Conservation (phyloP, 495 filamentous ascomycete species). For the Aspergillus panamensis region DNA sequence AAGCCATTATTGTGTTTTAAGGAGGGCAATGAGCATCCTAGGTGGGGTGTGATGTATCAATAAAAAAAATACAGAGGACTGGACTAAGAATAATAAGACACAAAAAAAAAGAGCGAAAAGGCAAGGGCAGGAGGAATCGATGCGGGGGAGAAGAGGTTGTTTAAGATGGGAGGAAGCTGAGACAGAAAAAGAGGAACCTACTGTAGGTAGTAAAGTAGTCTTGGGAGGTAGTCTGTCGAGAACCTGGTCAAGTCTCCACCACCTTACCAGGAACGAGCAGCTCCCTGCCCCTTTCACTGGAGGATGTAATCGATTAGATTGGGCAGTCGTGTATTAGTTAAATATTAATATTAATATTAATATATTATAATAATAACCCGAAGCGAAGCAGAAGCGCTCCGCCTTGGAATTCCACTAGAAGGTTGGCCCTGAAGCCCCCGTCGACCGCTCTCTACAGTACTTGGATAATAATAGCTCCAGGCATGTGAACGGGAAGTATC, state of each 20-base stretch:
- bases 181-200: conserved; percentile 8
- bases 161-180: conserved; percentile 24
- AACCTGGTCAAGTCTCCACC: background rate
- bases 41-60: conserved; percentile 5
- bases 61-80: conserved; percentile 17
- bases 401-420: too few relatives aligned
- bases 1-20: conserved; percentile 28
- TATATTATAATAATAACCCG: background rate
- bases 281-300: background rate
- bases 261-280: background rate
- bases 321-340: background rate
- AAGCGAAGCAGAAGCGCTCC: background rate
- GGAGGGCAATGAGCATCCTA: conserved; percentile 9
- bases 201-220: too few relatives aligned
- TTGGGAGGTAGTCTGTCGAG: too few relatives aligned
- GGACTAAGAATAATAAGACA: conserved; percentile 15
- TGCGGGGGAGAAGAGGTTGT: conserved; percentile 17
- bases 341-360: background rate
- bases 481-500: background rate
- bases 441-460: too few relatives aligned
- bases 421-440: too few relatives aligned
- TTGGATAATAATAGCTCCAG: too few relatives aligned
- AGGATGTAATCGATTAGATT: background rate
- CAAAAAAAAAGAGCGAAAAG: conserved; percentile 10
- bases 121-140: background rate